Conservation (phyloP, 176 grass and related monocot genomes). For the Echinochloa phyllopogon region DNA sequence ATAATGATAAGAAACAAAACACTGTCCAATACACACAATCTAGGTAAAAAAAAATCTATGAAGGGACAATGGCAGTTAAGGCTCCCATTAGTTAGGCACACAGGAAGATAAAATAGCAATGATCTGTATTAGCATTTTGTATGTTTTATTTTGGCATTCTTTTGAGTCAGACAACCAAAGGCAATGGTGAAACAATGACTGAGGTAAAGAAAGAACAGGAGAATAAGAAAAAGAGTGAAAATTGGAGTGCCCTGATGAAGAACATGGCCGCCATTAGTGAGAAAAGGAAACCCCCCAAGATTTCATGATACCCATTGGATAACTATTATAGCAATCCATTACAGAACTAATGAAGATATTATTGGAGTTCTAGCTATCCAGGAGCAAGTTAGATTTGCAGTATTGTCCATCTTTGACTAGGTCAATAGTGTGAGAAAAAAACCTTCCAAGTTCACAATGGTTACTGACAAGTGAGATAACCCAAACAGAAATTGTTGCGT, state of each 20-base stretch:
- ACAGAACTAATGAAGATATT: constrained; percentile 1
- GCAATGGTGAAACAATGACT: background rate
- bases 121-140: background rate
- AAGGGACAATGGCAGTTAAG: too few species aligned
- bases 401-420: background rate
- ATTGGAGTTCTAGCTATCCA: background rate
- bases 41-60: too few species aligned
- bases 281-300: background rate
- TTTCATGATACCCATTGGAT: background rate
- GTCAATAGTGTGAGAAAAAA: background rate
- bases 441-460: background rate
- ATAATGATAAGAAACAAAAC: background rate
- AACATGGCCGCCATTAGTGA: background rate
- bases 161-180: background rate
- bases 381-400: background rate
- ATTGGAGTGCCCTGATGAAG: background rate
- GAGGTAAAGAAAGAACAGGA: background rate
- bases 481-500: background rate
- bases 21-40: background rate
- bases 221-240: background rate
- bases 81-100: background rate
- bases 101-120: background rate
- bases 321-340: too few species aligned
- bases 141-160: background rate
- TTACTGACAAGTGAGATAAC: background rate